Conservation (phyloP, 495 filamentous ascomycete species). For the Penicillium alfredii region DNA sequence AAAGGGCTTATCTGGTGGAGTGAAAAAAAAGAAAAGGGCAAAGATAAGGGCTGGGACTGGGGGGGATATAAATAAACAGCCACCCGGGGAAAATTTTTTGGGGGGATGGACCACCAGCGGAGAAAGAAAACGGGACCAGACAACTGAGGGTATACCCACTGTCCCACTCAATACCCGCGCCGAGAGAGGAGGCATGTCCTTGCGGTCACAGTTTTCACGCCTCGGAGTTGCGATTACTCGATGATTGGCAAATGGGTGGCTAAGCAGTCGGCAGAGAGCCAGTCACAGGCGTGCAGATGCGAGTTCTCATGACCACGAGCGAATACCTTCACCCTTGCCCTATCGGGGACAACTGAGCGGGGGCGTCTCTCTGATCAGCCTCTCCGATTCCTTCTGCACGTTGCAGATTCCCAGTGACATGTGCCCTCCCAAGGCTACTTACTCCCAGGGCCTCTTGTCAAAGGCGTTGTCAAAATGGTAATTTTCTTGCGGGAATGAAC, state of each 20-base stretch:
- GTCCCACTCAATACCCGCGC: constrained; percentile 9
- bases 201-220: too few relatives aligned
- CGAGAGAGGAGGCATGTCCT: constrained; percentile 3
- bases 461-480: too few relatives aligned
- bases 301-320: constrained; percentile 2
- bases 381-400: too few relatives aligned
- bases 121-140: too few relatives aligned
- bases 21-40: neutral
- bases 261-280: constrained; percentile 6
- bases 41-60: constrained; percentile 17
- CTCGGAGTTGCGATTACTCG: constrained; percentile 25
- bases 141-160: too few relatives aligned
- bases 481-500: constrained; percentile 12
- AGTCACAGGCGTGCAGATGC: constrained; percentile 4
- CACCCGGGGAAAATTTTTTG: constrained; percentile 5
- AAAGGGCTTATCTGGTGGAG: constrained; percentile 7
- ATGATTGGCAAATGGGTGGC: constrained; percentile 14
- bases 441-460: too few relatives aligned
- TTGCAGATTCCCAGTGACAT: too few relatives aligned
- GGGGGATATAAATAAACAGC: constrained; percentile 23
- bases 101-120: too few relatives aligned
- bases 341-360: constrained; percentile 10
- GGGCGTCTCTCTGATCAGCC: too few relatives aligned
- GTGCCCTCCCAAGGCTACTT: too few relatives aligned
- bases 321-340: constrained; percentile 19